A percentile compares a stretch with the other conserved stretches of the same genome.
phyloP scores from a whole-genome alignment of 2,329 filamentous ascomycete species.

The Westerdykella sp. region DNA sequence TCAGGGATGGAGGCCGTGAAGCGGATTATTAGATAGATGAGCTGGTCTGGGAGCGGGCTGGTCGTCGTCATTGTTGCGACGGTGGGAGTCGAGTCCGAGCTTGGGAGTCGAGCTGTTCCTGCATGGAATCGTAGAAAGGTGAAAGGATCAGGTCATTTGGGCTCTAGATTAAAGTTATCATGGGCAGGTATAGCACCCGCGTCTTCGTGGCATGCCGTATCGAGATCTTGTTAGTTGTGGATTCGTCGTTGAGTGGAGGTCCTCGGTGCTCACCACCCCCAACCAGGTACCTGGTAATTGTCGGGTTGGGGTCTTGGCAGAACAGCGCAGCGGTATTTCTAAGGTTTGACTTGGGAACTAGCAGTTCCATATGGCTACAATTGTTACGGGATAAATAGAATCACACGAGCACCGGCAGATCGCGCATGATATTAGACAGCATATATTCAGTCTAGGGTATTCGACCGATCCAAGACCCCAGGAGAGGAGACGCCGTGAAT shows the following conservation, averaged over 20 bases:
- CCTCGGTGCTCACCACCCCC: constrained; percentile 6
- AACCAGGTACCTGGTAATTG: no score
- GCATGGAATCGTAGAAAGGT: constrained; percentile 1
- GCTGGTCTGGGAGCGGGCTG: constrained; percentile 30
- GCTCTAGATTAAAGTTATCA: constrained; percentile 1
- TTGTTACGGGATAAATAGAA: no score
- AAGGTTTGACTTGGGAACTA: no score
- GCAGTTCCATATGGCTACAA: no score
- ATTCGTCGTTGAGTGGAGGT: constrained; percentile 15
- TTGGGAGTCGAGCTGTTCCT: no score
- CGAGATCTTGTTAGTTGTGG: constrained; percentile 6
- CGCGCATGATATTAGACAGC: no score
- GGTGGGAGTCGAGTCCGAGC: background rate
- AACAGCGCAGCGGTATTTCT: no score
- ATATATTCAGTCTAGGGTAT: no score
- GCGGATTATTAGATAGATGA: constrained; percentile 74
- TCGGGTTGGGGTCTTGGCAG: no score
- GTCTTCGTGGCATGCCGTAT: constrained; percentile 1
- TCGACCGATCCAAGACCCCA: no score
- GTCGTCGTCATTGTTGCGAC: constrained; percentile 22
- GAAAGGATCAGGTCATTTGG: constrained; percentile 3
- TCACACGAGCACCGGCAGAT: no score
- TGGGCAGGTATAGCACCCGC: no score
- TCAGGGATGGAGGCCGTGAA: constrained; percentile 84
- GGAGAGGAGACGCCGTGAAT: background rate